Base-by-base conservation (phyloP, 768 basidiomycete species). In the Tylopilus balloui region DNA sequence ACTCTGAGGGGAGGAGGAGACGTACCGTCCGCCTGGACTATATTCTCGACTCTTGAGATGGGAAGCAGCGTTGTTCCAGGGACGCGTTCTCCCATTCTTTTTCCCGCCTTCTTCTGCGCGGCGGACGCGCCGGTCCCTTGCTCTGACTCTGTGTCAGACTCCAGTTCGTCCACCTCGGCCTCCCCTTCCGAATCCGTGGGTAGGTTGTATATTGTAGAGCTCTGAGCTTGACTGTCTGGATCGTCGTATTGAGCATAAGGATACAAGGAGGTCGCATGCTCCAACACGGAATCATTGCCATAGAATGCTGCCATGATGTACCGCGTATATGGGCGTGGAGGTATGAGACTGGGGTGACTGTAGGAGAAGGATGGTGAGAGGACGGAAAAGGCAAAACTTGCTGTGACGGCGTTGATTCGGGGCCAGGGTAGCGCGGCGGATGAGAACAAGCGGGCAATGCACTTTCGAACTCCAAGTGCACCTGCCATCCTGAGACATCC, bases 11-110 rank as follows among this genome's bases (percentile, higher is more conserved):
- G 50, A 50, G 43, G 47, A 38, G 41, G 13, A 37, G 37, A 70
- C 77, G 41, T 64, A 82, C 88, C 86, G 53, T 92, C 87, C 12
- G 86, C 83, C 59, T 89, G 81, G 35, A 89, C 72, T 57, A 92
- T 89, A 60, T 78, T 84, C 66, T 91, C 86, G 34, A 93, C 65
- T 54, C 80, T 78, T 32, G 77, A 66, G 29, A 78, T 70, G 14
- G 89, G 88, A 28, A 92, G 69, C 3, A 86, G 67, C 5, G 80
- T 82, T 38, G 84, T 79, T 21, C 88, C 89, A 1, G 79, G 80
- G 20, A 72, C 67, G 54, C 84, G 81, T 49, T 72, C 71, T 42
- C 66, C 66, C 37, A 54, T 41, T 45, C 56, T 58, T 58, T 63
- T 65, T 31, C 61, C 68, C 11, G 50, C 51, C 25, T 58, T 62